Evolutionary conservation across 2,329 filamentous ascomycete species (phyloP), one percentile per base, ranked within the genome.

Genomic region (Amphichorda felina): DNA sequence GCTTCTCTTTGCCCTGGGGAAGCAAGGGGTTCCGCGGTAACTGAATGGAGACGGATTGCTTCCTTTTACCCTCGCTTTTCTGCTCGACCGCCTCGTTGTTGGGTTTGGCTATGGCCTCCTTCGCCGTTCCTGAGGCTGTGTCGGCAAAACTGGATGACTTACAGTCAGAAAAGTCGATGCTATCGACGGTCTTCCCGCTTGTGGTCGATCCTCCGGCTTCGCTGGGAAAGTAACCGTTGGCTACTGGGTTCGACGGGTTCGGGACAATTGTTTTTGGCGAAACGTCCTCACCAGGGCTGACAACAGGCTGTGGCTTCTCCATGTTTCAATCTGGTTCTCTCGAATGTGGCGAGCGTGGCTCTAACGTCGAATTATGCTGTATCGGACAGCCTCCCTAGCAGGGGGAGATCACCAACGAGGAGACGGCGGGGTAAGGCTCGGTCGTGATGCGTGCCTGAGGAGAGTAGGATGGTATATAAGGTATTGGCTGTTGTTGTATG

Each of bases 1-100:
- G 59, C 39, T 65, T 63, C 39, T 66, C 64, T 4, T 49, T 43
- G 18, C 67, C 68, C 40, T 70, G 68, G 4, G 68, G 66, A 14
- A 72, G 51, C 15, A 55, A 53, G 4, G 62, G 63, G 41, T 68
- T 59, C 1, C 48, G 50, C 19, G 58, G 59, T n/a, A 53, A 49
- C 4, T 58, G 61, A 43, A 71, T 71, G 21, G 63, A 61, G 22
- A 59, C 49, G 2, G 68, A 72, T 10, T 57, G 57, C 43, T 68
- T 29, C 32, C 38, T 34, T 13, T 38, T 35, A 13, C 38, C 30
- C n/a, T 18, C 31, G 28, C 16, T 17, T 24, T 38, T 31, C n/a
- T 33, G 16, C 15, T 19, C 30, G 11, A 11, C 17, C 8, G 13
- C 14, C 27, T 21, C 15, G 18, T 14, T 21, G 18, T 10, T 17